Conservation (phyloP, 129 eudicot genomes). For the Tagetes erecta region DNA sequence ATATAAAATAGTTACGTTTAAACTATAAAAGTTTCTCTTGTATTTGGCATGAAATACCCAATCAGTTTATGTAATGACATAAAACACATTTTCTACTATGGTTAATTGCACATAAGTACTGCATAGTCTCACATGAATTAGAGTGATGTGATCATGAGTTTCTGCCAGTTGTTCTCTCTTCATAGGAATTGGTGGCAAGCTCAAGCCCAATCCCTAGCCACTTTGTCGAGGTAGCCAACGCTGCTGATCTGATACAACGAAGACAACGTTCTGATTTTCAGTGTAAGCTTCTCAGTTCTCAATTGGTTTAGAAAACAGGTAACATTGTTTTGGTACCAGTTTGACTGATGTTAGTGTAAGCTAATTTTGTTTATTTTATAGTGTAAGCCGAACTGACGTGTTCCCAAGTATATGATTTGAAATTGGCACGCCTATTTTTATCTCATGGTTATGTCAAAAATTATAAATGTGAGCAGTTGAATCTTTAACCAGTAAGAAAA, state of each 20-base stretch:
- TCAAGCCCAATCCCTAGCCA: constrained; percentile 56
- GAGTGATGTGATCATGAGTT: constrained; percentile 55
- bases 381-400: neutral
- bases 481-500: neutral
- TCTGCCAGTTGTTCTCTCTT: constrained; percentile 47
- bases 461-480: neutral
- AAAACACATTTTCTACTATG: neutral
- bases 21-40: too few species aligned
- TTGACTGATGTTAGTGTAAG: neutral
- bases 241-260: constrained; percentile 90
- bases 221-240: constrained; percentile 67
- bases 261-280: constrained; percentile 86
- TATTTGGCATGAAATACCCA: too few species aligned
- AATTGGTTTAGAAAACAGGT: neutral
- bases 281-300: constrained; percentile 44
- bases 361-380: neutral
- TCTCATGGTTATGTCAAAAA: neutral
- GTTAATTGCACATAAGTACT: neutral
- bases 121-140: constrained; percentile 7
- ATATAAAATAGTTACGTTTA: too few species aligned
- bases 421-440: neutral
- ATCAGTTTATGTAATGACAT: too few species aligned
- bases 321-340: neutral
- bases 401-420: neutral
- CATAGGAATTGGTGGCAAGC: constrained; percentile 70